These are phyloP conservation scores for Hypomontagnella submonticulosa DNA, from an alignment of 495 filamentous ascomycete genomes.

Conservation along the genomic window DNA sequence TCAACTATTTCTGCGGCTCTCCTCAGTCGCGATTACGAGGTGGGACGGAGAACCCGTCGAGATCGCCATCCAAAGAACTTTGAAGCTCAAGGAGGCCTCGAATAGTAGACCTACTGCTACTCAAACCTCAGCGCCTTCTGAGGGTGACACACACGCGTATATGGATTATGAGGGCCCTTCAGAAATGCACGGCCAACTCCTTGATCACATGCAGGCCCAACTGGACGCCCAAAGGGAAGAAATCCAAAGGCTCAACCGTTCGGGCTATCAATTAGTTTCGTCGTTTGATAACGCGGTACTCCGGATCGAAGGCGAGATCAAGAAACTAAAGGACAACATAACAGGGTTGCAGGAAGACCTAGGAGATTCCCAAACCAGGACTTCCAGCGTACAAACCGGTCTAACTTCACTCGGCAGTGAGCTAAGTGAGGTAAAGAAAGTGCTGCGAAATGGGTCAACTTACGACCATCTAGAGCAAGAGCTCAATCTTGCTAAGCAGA, in stretches of 20 bases:
- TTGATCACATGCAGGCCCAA: conserved; percentile 38
- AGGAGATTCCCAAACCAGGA: not conserved
- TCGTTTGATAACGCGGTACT: conserved; percentile 46
- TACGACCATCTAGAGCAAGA: conserved; percentile 32
- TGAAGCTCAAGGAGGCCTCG: conserved; percentile 44
- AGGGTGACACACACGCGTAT: not conserved
- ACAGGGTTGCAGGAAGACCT: conserved; percentile 30
- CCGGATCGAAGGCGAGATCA: conserved; percentile 43
- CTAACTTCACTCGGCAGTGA: conserved; percentile 38
- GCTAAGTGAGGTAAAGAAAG: conserved; percentile 28
- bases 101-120: conserved; percentile 4
- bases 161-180: conserved; percentile 10
- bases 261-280: conserved; percentile 48
- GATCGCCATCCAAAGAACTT: conserved; percentile 45
- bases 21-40: conserved; percentile 27
- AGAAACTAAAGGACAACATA: conserved; percentile 37
- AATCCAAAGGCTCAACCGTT: conserved; percentile 48
- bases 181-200: conserved; percentile 15
- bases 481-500: conserved; percentile 6
- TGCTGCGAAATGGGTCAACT: conserved; percentile 18
- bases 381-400: conserved; percentile 26
- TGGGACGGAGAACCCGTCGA: conserved; percentile 26
- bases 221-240: conserved; percentile 48
- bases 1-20: conserved; percentile 43
- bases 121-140: conserved; percentile 3